These are phyloP conservation scores for Hypoxylon rickii DNA, from an alignment of 495 filamentous ascomycete species.

Conservation along the genomic window DNA sequence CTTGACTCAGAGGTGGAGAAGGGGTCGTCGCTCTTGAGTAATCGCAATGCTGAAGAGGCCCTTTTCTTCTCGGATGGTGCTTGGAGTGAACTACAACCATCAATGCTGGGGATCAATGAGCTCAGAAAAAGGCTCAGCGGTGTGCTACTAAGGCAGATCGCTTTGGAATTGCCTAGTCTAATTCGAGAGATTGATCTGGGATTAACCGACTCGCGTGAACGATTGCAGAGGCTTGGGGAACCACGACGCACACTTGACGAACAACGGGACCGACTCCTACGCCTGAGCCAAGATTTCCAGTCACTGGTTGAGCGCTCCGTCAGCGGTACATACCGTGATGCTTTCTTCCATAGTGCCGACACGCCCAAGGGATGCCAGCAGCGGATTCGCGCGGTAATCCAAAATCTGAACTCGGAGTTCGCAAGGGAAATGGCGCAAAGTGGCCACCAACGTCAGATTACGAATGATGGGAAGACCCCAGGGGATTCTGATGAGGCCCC, in stretches of 20 bases:
- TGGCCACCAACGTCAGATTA: slow-evolving; percentile 53
- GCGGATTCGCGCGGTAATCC: slow-evolving; percentile 64
- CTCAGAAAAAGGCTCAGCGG: slow-evolving; percentile 40
- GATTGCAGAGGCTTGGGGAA: slow-evolving; percentile 34
- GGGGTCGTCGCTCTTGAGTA: slow-evolving; percentile 36
- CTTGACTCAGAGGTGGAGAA: slow-evolving; percentile 50
- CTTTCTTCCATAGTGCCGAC: slow-evolving; percentile 45
- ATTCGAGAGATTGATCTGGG: slow-evolving; percentile 37
- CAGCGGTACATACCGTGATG: slow-evolving; percentile 38
- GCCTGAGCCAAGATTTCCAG: slow-evolving; percentile 36
- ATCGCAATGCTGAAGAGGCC: slow-evolving; percentile 43
- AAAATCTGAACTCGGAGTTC: slow-evolving; percentile 62
- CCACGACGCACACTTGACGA: slow-evolving; percentile 34
- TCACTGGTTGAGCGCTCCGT: slow-evolving; percentile 36
- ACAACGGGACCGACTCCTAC: slow-evolving; percentile 32
- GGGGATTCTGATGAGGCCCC: slow-evolving; percentile 2
- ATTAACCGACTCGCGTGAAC: slow-evolving; percentile 23
- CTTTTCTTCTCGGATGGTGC: slow-evolving; percentile 51
- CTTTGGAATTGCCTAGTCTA: slow-evolving; percentile 35
- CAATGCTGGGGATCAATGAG: slow-evolving; percentile 35
- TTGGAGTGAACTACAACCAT: slow-evolving; percentile 43
- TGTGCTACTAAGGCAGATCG: slow-evolving; percentile 39
- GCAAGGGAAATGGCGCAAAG: slow-evolving; percentile 48
- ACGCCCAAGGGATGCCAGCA: slow-evolving; percentile 46
- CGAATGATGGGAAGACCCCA: slow-evolving; percentile 14